Evolutionary conservation across 495 filamentous ascomycete species (phyloP), one percentile per base, ranked within the genome.

Genomic region (Niebla homalea): DNA sequence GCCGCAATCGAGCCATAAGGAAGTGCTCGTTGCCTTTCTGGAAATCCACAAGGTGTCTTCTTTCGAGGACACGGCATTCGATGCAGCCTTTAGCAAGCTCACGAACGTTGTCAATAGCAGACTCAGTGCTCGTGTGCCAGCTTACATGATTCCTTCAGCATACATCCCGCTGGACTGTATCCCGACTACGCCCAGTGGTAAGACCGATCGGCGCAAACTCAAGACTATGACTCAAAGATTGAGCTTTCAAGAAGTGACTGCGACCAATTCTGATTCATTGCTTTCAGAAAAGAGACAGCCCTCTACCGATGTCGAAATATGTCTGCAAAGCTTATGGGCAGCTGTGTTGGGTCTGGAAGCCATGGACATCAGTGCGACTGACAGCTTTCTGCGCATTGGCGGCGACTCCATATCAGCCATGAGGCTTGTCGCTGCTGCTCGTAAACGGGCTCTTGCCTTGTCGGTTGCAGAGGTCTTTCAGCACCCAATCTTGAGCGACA

Each of bases 141-240:
- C 57, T 5, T 76, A 76, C 58, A 82, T 83, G 79, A 68, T 82
- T n/a, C 80, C 80, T 4, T 66, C 73, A 1, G 67, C 76, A 0
- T 81, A 75, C 52, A 75, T 83, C 45, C 78, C 78, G 0, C 55
- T 83, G 1, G 59, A 61, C n/a, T 60, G 67, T 36, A 69, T 83
- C 54, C 80, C 79, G 0, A 63, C 71, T 8, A 60, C 73, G 4
- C 69, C 72, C 0, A 77, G 76, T 0, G 74, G 67, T 7, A 84
- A 84, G 62, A 72, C 71, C 4, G 79, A 84, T 47, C 74, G 79
- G 20, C 73, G 74, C 46, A 66, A 65, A 5, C 67, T 84, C 15
- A 59, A 59, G 44, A 55, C 54, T 0, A 64, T 70, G 56, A 66
- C 67, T 0, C 60, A 70, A n/a, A 46, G 57, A 10, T 48, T 74